Conservation (phyloP, 176 grass and related monocot species). For the Microstegium vimineum region DNA sequence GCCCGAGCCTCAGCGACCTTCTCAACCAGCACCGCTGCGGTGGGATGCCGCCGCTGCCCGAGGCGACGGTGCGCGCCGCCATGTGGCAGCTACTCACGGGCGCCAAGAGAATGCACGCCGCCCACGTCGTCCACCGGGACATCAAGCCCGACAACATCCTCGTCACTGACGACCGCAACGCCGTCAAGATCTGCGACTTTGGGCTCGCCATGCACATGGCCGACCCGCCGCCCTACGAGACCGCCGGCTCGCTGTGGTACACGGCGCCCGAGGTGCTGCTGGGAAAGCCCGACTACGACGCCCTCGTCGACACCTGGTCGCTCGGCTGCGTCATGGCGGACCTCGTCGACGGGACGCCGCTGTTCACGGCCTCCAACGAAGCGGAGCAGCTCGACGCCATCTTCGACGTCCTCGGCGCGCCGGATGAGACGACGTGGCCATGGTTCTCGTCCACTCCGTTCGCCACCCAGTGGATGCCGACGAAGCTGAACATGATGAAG, state of each 20-base stretch:
- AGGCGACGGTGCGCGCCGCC: too few species aligned
- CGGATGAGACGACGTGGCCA: background rate
- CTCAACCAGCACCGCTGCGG: too few species aligned
- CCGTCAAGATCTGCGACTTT: slow-evolving; percentile 43
- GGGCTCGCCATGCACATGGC: slow-evolving; percentile 1
- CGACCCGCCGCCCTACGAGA: slow-evolving; percentile 6
- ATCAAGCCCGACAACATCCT: slow-evolving; percentile 89
- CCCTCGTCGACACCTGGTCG: slow-evolving; percentile 34
- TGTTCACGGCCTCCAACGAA: background rate
- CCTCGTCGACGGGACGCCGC: background rate
- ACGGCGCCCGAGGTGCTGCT: slow-evolving; percentile 32
- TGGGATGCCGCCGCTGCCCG: too few species aligned
- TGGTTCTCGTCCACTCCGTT: background rate
- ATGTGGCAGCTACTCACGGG: too few species aligned
- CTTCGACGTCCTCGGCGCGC: background rate
- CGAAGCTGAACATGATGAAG: background rate
- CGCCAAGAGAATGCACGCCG: too few species aligned
- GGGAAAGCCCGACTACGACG: slow-evolving; percentile 22
- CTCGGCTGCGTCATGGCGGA: slow-evolving; percentile 49
- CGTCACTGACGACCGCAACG: background rate
- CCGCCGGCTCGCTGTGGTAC: slow-evolving; percentile 14
- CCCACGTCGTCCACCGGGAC: slow-evolving; percentile 72
- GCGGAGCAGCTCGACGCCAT: slow-evolving; percentile 12
- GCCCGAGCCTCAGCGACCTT: too few species aligned
- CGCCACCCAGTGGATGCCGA: background rate